Conservation (phyloP, 495 filamentous ascomycete species). For the Pseudomonodictys pantanalensis region DNA sequence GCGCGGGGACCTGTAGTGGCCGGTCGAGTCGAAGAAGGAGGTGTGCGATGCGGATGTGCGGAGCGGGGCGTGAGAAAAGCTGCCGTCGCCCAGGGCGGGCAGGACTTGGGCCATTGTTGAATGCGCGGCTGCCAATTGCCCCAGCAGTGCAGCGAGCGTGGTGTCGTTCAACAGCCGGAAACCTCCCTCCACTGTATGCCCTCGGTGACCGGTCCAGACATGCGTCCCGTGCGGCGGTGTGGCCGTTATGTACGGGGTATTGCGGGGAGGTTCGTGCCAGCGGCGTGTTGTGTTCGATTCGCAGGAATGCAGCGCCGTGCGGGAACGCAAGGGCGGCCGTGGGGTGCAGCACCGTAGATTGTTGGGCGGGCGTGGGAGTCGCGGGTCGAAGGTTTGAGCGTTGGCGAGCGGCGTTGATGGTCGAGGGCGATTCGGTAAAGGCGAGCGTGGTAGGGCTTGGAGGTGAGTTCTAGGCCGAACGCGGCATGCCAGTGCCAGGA, state of each 20-base stretch:
- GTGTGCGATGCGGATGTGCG: conserved; percentile 27
- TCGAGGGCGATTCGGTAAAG: neutral
- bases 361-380: too few species aligned
- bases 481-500: neutral
- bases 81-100: conserved; percentile 6
- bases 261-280: neutral
- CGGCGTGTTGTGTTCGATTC: conserved; percentile 7
- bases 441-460: too few species aligned
- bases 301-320: conserved; percentile 3
- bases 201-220: conserved; percentile 13
- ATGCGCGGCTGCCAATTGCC: neutral
- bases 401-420: neutral
- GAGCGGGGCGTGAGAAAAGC: conserved; percentile 19
- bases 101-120: conserved; percentile 30
- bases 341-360: too few species aligned
- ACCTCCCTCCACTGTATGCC: conserved; percentile 29
- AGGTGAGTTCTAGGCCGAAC: neutral
- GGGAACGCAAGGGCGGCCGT: too few species aligned
- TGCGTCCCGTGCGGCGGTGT: conserved; percentile 15
- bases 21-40: conserved; percentile 27
- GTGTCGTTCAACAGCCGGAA: neutral
- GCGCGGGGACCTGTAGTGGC: conserved; percentile 1
- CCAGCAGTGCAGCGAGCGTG: neutral
- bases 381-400: too few species aligned
- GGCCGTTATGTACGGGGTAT: neutral